Evolutionary conservation across 2,329 filamentous ascomycete species (phyloP).

Genomic region (Leptographium wingfieldii): DNA sequence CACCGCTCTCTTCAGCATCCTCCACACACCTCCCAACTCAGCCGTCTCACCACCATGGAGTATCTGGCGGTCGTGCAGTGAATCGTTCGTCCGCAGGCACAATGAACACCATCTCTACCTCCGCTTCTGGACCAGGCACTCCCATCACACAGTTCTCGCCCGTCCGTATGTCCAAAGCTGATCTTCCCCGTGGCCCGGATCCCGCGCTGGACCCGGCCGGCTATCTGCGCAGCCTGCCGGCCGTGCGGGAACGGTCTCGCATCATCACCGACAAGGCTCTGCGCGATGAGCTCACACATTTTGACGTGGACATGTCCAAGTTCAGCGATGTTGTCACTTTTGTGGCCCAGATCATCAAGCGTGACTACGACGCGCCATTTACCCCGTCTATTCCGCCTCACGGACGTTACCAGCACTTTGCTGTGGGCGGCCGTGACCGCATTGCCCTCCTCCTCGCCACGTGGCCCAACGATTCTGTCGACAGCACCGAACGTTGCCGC

Average conservation of each 20-base stretch:
- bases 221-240: conserved; percentile 80
- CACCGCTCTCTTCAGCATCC: conserved; percentile 15
- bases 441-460: conserved; percentile 57
- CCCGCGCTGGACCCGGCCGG: conserved; percentile 77
- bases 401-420: conserved; percentile 73
- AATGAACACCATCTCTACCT: conserved; percentile 17
- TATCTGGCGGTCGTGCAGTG: conserved; percentile 21
- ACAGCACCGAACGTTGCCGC: conserved; percentile 61
- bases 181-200: conserved; percentile 75
- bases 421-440: conserved; percentile 63
- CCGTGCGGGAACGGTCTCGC: conserved; percentile 68
- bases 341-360: conserved; percentile 82
- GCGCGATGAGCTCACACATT: conserved; percentile 67
- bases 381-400: conserved; percentile 62
- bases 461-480: conserved; percentile 51
- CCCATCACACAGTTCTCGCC: conserved; percentile 40
- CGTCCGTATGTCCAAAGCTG: conserved; percentile 54
- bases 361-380: conserved; percentile 44
- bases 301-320: conserved; percentile 76
- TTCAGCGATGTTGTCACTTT: conserved; percentile 75
- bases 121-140: conserved; percentile 24
- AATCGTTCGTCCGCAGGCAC: conserved; percentile 41
- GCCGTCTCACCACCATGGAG: conserved; percentile 20
- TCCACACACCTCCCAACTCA: conserved; percentile 10
- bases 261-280: conserved; percentile 67